Conservation (phyloP, 148 eudicot genomes). For the Chenopodium suecicum region DNA sequence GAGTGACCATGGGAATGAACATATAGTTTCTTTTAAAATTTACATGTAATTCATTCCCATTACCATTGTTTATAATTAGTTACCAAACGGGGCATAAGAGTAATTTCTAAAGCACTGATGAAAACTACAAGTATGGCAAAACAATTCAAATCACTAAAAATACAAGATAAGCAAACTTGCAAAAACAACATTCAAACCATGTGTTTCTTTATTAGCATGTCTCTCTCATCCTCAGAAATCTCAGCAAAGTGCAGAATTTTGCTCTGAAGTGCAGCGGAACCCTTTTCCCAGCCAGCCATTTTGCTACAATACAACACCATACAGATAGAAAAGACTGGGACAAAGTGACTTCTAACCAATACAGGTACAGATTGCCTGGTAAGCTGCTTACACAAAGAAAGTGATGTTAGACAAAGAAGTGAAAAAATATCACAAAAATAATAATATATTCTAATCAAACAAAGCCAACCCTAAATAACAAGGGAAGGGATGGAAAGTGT, state of each 20-base stretch:
- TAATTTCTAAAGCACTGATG: neutral
- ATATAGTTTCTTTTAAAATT: no score
- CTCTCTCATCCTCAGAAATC: constrained; percentile 81
- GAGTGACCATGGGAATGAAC: no score
- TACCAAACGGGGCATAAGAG: neutral
- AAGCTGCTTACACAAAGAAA: constrained; percentile 53
- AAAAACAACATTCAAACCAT: constrained; percentile 54
- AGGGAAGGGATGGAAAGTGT: neutral
- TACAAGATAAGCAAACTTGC: neutral
- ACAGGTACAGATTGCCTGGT: constrained; percentile 48
- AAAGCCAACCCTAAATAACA: neutral
- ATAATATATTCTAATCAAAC: neutral
- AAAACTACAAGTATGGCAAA: neutral
- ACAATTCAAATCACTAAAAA: neutral
- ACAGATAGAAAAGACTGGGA: constrained; percentile 80
- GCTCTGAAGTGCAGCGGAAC: constrained; percentile 61
- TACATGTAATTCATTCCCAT: no score
- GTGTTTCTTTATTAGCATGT: constrained; percentile 79
- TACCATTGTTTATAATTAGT: no score
- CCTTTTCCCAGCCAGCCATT: constrained; percentile 65
- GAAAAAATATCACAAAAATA: neutral
- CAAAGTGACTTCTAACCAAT: constrained; percentile 68
- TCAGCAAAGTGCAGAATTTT: constrained; percentile 62
- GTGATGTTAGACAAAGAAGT: constrained; percentile 14
- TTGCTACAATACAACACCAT: constrained; percentile 88